Percentiles rank a stretch among this genome's conserved stretches.
phyloP scores from a whole-genome alignment of 176 grass and related monocot genomes.

The Oropetium thomaeum region DNA sequence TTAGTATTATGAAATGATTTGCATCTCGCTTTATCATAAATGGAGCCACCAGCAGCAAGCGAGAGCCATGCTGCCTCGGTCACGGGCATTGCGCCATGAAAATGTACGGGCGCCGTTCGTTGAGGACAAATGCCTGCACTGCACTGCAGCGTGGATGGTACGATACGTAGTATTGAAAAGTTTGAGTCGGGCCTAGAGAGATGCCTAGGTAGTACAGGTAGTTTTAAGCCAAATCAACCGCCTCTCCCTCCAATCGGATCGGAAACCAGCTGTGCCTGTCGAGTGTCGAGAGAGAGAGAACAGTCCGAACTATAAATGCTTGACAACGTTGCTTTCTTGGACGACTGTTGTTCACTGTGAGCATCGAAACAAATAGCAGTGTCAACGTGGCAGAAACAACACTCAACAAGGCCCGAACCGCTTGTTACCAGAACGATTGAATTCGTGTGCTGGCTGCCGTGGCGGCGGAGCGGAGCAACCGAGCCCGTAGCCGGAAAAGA shows the following conservation, averaged over 20 bases:
- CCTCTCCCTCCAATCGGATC: background rate
- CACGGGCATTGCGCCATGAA: background rate
- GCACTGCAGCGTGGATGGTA: background rate
- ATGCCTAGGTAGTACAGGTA: too few species aligned
- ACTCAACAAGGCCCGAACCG: too few species aligned
- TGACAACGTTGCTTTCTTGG: background rate
- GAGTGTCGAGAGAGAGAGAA: too few species aligned
- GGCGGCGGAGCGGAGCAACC: too few species aligned
- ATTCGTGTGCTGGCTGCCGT: too few species aligned
- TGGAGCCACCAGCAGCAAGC: background rate
- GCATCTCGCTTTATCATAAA: background rate
- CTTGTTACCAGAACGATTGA: too few species aligned
- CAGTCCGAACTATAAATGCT: background rate
- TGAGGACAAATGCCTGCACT: background rate
- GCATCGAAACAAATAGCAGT: too few species aligned
- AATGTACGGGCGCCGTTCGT: background rate
- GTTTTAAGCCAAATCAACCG: too few species aligned
- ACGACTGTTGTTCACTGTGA: background rate
- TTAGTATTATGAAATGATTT: background rate
- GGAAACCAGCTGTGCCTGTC: background rate
- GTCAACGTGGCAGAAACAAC: too few species aligned
- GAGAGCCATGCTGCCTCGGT: background rate
- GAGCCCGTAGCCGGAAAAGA: too few species aligned
- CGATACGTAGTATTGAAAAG: too few species aligned
- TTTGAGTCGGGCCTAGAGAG: too few species aligned